These are phyloP conservation scores for Colletotrichum nymphaeae DNA, from an alignment of 2,329 filamentous ascomycete genomes.

Conservation along the genomic window DNA sequence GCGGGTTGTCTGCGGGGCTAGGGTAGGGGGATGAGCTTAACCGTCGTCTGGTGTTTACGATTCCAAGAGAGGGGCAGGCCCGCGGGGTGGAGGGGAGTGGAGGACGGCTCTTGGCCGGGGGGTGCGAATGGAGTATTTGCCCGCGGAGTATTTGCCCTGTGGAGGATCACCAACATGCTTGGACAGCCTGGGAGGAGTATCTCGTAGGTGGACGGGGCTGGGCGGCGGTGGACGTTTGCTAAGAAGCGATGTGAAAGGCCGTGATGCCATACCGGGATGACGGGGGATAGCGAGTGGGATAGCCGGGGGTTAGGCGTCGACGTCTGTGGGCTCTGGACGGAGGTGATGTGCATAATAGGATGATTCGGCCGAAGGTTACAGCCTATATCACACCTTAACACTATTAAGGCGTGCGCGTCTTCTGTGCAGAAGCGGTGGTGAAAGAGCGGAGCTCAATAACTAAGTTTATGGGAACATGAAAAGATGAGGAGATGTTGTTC, in stretches of 20 bases:
- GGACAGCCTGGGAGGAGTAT: background rate
- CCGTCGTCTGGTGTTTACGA: conserved; percentile 34
- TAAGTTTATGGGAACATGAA: conserved; percentile 17
- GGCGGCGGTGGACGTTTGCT: background rate
- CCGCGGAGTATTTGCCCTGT: conserved; percentile 7
- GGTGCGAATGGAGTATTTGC: conserved; percentile 23
- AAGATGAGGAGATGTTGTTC: background rate
- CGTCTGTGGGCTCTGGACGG: conserved; percentile 20
- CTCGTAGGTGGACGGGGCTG: background rate
- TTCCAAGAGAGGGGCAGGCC: conserved; percentile 23
- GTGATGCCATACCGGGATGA: conserved; percentile 16
- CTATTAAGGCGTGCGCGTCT: conserved; percentile 4
- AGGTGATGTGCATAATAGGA: conserved; percentile 18
- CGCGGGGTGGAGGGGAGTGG: conserved; percentile 18
- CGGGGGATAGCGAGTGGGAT: conserved; percentile 14
- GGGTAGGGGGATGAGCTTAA: conserved; percentile 33
- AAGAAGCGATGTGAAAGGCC: conserved; percentile 20
- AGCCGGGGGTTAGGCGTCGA: conserved; percentile 9
- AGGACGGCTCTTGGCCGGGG: background rate
- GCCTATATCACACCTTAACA: conserved; percentile 7
- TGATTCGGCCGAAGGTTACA: background rate
- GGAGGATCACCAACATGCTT: conserved; percentile 13
- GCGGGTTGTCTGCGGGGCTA: conserved; percentile 23
- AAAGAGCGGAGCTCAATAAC: conserved; percentile 23
- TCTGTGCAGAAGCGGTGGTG: background rate